phyloP scores from a whole-genome alignment of 257 asterid genomes.

The Solanum sejunctum region DNA sequence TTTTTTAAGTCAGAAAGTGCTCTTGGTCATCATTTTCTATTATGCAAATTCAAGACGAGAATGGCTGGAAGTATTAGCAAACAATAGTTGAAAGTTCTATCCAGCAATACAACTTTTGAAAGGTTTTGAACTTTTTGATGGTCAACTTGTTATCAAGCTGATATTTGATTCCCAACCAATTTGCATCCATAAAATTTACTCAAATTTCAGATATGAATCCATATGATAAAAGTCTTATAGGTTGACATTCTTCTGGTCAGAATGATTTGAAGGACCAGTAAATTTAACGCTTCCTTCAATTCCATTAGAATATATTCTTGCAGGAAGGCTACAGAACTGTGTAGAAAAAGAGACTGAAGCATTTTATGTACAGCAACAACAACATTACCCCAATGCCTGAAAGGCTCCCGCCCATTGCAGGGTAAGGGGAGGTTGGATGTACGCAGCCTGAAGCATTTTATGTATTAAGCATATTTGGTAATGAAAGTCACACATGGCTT shows the following conservation, averaged over 20 bases:
- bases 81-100: neutral
- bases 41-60: neutral
- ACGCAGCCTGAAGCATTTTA: neutral
- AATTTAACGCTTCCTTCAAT: neutral
- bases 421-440: too few species aligned
- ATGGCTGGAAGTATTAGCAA: neutral
- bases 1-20: neutral
- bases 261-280: neutral
- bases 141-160: neutral
- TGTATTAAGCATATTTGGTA: neutral
- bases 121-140: neutral
- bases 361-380: neutral
- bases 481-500: neutral
- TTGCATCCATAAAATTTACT: neutral
- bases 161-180: neutral
- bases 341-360: neutral
- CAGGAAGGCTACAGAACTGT: neutral
- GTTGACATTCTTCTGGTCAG: neutral
- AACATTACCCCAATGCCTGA: too few species aligned
- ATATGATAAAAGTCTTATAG: neutral
- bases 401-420: too few species aligned
- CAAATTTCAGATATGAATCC: neutral
- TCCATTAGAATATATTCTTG: neutral
- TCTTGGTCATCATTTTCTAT: neutral
- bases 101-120: neutral